Evolutionary conservation across 139 green algal species (phyloP).

Genomic region (Chloropicon primus): DNA sequence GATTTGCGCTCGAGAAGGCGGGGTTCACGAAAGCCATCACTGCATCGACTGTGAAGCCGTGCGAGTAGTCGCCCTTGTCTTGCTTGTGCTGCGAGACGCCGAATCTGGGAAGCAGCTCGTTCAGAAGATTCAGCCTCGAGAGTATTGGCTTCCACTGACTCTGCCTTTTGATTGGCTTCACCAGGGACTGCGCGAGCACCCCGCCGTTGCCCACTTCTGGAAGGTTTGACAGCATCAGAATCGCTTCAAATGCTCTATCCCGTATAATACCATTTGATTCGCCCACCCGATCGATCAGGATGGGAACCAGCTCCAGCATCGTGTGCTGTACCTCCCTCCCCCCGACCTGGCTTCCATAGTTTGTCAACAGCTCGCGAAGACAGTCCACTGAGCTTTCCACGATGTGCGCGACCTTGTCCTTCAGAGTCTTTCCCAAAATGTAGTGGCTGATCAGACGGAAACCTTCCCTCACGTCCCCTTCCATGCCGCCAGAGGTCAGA

Average conservation of each 20-base stretch:
- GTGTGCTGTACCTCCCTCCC: slow-evolving; percentile 12
- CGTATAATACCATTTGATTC: slow-evolving; percentile 44
- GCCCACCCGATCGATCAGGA: slow-evolving; percentile 59
- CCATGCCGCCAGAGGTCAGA: not conserved
- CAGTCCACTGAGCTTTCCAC: slow-evolving; percentile 10
- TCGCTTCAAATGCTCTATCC: slow-evolving; percentile 21
- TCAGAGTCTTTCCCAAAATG: slow-evolving; percentile 2
- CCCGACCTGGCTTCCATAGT: slow-evolving; percentile 5
- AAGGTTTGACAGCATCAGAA: slow-evolving; percentile 33
- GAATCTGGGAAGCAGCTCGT: slow-evolving; percentile 52
- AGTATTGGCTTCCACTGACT: slow-evolving; percentile 52
- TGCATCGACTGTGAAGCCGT: slow-evolving; percentile 47
- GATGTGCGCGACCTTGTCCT: slow-evolving; percentile 30
- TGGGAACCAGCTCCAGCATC: slow-evolving; percentile 33
- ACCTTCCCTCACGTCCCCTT: not conserved
- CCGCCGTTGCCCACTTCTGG: slow-evolving; percentile 21
- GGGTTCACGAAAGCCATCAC: slow-evolving; percentile 63
- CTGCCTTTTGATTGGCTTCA: slow-evolving; percentile 50
- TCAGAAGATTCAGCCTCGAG: slow-evolving; percentile 39
- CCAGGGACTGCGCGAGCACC: slow-evolving; percentile 19
- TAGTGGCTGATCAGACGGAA: not conserved
- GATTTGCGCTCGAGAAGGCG: slow-evolving; percentile 23
- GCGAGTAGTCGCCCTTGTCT: slow-evolving; percentile 9
- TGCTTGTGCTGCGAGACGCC: slow-evolving; percentile 10
- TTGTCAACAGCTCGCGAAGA: slow-evolving; percentile 12